Evolutionary conservation across 768 basidiomycete genomes (phyloP), one percentile per base, ranked within the genome.

Genomic region (Inosperma sp.): DNA sequence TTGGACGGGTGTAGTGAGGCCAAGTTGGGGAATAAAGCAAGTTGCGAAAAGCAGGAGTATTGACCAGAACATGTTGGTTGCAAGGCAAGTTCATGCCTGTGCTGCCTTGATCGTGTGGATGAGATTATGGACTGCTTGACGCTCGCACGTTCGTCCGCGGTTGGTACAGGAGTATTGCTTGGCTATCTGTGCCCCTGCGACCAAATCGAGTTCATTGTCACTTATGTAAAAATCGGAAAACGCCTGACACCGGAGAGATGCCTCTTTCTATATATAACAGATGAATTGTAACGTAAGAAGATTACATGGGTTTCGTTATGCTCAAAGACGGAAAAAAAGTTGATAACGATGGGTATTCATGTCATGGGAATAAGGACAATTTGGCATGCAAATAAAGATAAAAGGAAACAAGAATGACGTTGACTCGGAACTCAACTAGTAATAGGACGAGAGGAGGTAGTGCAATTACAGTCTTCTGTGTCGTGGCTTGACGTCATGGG

Each of bases 1-100:
- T 53, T 79, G 78, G 21, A 64, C 44, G 12, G 77, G 78, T n/a
- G 63, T 67, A 2, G 68, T 62, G 26, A 68, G 39, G 42, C 63
- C 66, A 46, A 67, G 58, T 37, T 54, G 44, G 7, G 51, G 14
- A 10, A 36, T 19, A 25, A 63, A 53, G 47, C 45, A 48, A 26
- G 60, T 54, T 19, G 54, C 53, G 27, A 64, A 48, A 27, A 71
- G 56, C 19, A 73, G 50, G 29, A 48, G 23, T 8, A 33, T 29
- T 27, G 53, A 52, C 48, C 49, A 55, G 44, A 57, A 54, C 65
- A 66, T 66, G 54, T 30, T 40, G 48, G 53, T n/a, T 52, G 52
- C 47, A 41, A 59, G 52, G 58, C 57, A 58, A 59, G 55, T 47
- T 37, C 57, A 57, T 60, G 57, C 49, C 58, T 60, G 48, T n/a